Evolutionary conservation across 1,284 basidiomycete species (phyloP), one percentile per base, ranked within the genome.

Genomic region (Austroboletus olivaceoglutinosus): DNA sequence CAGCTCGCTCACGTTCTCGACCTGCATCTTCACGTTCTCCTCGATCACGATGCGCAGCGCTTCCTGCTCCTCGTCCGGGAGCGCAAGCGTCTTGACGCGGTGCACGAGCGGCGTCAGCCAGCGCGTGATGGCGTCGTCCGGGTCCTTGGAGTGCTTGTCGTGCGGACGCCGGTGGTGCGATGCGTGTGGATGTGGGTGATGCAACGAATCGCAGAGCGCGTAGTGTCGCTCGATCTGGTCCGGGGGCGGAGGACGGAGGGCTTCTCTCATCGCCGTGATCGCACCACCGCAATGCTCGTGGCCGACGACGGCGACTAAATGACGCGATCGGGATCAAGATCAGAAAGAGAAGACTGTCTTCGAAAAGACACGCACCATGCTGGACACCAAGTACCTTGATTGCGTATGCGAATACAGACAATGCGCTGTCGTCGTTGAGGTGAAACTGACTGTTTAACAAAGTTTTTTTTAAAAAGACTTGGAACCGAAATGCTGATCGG

Each of bases 21-120:
- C 88, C 68, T 90, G 88, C 55, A 71, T 60, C 63, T 81, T 82
- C 57, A 97, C 90, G 63, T 93, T 94, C 70, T 82, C 86, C 62
- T 85, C 80, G 40, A 89, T 81, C 25, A 48, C 58, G 5, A 55
- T n/a, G 15, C 13, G 39, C 34, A 62, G 4, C 6, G 81, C 78
- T 34, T 75, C 69, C 10, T 69, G 71, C 3, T 68, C 60, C 4
- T 75, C 61, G 2, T 58, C 51, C 3, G 74, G 71, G 29, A 74
- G 72, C 25, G 76, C 76, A 37, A 88, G 73, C 10, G 23, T 8
- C 36, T 13, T 33, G 43, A 68, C 12, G 11, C 19, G 60, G 21
- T 73, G 60, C 52, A 85, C 82, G 56, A 93, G 77, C 0, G 90
- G 88, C 22, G 75, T 77, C 45, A 93, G 76, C 86, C 89, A 93